phyloP scores from a whole-genome alignment of 805 yeast genomes.

The Dipodascus albidus region DNA sequence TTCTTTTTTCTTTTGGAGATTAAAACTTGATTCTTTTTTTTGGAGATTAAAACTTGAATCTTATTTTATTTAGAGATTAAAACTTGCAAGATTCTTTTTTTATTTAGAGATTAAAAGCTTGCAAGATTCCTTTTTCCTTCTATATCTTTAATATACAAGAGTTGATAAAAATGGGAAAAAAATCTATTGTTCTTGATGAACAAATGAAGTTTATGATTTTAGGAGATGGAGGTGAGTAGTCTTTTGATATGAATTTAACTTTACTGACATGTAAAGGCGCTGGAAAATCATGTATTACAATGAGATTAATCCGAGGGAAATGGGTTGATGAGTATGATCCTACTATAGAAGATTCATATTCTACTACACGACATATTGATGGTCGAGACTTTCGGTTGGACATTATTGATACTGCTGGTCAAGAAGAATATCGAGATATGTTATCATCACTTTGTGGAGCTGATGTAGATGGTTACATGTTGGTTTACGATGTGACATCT shows the following conservation, averaged over 20 bases:
- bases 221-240: constrained; percentile 11
- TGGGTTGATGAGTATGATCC: constrained; percentile 28
- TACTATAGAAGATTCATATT: constrained; percentile 24
- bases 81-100: no score
- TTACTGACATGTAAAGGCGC: constrained; percentile 7
- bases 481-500: constrained; percentile 26
- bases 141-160: no score
- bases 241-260: not conserved
- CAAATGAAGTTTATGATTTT: constrained; percentile 7
- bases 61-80: no score
- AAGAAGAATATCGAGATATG: constrained; percentile 64
- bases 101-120: no score
- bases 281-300: constrained; percentile 24
- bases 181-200: not conserved
- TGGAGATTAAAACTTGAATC: no score
- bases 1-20: no score
- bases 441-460: constrained; percentile 28
- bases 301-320: constrained; percentile 23
- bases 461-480: constrained; percentile 22
- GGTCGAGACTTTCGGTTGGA: constrained; percentile 42
- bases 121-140: not conserved
- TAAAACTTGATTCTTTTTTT: no score
- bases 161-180: not conserved
- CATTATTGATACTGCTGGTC: constrained; percentile 69
- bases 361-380: constrained; percentile 28